Evolutionary conservation across 345 rosid species (phyloP), one percentile per base, ranked within the genome.

Genomic region (Mangifera indica): DNA sequence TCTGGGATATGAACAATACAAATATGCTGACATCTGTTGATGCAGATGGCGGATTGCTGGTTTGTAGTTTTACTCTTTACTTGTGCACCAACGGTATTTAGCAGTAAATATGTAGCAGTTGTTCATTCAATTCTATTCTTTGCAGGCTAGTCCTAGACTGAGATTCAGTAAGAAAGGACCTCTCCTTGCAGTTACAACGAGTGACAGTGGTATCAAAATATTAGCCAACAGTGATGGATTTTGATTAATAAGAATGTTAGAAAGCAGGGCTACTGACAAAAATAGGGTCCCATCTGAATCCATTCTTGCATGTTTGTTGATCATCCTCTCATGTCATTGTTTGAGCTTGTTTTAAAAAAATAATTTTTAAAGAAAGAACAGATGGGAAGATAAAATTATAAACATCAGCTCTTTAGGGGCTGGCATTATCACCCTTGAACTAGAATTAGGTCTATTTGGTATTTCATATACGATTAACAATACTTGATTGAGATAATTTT

Each of bases 1-100:
- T 87, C 56, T 89, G 91, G 94, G 90, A 87, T 71, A 89, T 89
- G 91, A 90, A 89, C 57, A 83, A 74, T 78, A 53, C 57, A 57
- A 71, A 64, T 72, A 69, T 83, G 66, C 74, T 87, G 74, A 81
- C 80, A 11, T 76, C 77, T 52, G 77, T 73, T 65, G 93, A 89
- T 63, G 93, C 85, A 10, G 89, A 85, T 45, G 87, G 93, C 25
- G 93, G 89, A 22, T 78, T 89, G 67, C 85, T 87, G 37, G 92
- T 88, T 69, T 80, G 88, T 79, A 34, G 68, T 72, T 5, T 4
- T 61, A 12, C 18, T 2, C 0, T 37, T 59, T 44, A 7, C 20
- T 17, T 67, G n/a, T 26, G 2, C 64, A 24, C 20, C 34, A 32
- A 6, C 21, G 4, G 26, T 21, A 44, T 37, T 74, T 58, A 57